phyloP scores from a whole-genome alignment of 805 yeast species.

The Yarrowia sp. region DNA sequence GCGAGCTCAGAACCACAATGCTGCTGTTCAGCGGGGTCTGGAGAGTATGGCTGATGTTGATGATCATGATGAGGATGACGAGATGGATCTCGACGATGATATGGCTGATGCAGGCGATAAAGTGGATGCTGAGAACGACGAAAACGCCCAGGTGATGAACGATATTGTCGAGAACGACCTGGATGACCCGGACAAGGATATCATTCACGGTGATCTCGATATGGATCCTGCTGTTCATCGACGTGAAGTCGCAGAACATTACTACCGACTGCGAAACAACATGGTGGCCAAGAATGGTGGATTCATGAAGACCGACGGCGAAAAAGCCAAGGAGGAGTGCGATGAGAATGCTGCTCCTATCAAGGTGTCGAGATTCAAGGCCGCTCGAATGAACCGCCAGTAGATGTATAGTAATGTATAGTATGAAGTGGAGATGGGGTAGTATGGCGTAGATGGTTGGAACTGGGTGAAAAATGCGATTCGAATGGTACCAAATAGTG shows the following conservation, averaged over 20 bases:
- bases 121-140: constrained; percentile 32
- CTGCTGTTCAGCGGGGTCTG: constrained; percentile 11
- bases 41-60: constrained; percentile 19
- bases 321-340: constrained; percentile 68
- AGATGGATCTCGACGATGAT: constrained; percentile 17
- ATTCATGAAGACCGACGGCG: constrained; percentile 56
- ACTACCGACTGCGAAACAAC: constrained; percentile 62
- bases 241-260: constrained; percentile 61
- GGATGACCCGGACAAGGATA: constrained; percentile 42
- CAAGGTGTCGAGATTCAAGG: constrained; percentile 70
- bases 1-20: constrained; percentile 28
- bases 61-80: constrained; percentile 8
- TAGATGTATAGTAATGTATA: background rate
- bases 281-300: constrained; percentile 59
- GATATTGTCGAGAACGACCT: constrained; percentile 44
- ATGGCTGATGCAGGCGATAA: constrained; percentile 16
- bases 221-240: constrained; percentile 52
- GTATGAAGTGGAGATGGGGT: background rate
- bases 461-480: background rate
- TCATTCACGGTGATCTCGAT: constrained; percentile 40
- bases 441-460: background rate
- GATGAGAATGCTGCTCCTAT: constrained; percentile 68
- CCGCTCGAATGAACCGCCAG: constrained; percentile 52
- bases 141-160: constrained; percentile 41
- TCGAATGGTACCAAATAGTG: background rate